phyloP scores from a whole-genome alignment of 2,329 filamentous ascomycete species.

The Pseudogymnoascus sp. region DNA sequence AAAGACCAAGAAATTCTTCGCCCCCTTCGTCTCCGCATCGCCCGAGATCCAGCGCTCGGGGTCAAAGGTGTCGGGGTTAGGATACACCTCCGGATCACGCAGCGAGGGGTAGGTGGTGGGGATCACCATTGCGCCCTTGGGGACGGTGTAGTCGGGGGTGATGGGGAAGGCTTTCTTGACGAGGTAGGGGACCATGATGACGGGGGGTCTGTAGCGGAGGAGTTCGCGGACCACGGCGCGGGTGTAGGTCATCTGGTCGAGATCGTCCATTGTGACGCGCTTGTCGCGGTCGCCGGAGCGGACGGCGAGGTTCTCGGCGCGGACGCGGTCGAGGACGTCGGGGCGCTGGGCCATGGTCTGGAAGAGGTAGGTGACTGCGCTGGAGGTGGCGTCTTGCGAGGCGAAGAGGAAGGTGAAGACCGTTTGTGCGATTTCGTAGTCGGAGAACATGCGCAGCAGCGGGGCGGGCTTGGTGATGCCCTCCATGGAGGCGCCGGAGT shows the following conservation, averaged over 20 bases:
- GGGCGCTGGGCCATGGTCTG: conserved; percentile 89
- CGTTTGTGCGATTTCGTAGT: conserved; percentile 88
- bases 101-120: conserved; percentile 86
- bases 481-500: conserved; percentile 61
- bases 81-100: conserved; percentile 87
- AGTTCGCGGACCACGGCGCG: conserved; percentile 87
- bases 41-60: conserved; percentile 88
- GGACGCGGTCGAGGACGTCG: conserved; percentile 82
- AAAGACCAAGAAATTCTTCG: conserved; percentile 96
- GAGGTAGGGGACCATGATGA: conserved; percentile 93
- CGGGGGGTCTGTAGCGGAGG: conserved; percentile 87
- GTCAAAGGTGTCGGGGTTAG: conserved; percentile 80
- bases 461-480: conserved; percentile 73
- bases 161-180: conserved; percentile 95
- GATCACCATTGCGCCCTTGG: conserved; percentile 92
- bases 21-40: conserved; percentile 68
- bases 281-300: conserved; percentile 69
- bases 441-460: conserved; percentile 76
- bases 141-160: conserved; percentile 78
- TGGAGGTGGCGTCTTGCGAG: conserved; percentile 93
- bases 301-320: conserved; percentile 77
- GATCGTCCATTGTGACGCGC: conserved; percentile 70
- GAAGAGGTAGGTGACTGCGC: conserved; percentile 90
- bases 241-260: conserved; percentile 85
- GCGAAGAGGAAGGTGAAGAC: conserved; percentile 96